These are phyloP conservation scores for Micractinium conductrix DNA, from an alignment of 139 green algal species.

Conservation along the genomic window DNA sequence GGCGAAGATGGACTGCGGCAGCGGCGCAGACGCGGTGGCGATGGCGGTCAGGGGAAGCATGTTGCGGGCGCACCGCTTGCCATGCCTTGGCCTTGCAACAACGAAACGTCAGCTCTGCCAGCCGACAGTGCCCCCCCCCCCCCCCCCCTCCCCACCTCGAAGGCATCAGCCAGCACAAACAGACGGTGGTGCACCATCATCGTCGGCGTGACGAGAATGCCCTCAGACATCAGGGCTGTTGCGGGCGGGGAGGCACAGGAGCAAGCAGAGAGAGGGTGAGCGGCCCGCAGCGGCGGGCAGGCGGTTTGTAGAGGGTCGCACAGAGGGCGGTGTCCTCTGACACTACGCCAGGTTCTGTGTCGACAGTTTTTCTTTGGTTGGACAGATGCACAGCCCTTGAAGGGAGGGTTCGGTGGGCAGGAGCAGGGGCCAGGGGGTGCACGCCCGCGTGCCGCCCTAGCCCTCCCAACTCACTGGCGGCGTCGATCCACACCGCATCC, in stretches of 20 bases:
- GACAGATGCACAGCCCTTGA: no score
- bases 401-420: no score
- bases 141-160: slow-evolving; percentile 1
- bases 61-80: no score
- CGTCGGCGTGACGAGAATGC: slow-evolving; percentile 38
- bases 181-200: slow-evolving; percentile 50
- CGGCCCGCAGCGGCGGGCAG: background rate
- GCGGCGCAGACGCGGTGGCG: background rate
- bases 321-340: background rate
- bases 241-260: no score
- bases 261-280: background rate
- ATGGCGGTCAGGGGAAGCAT: background rate
- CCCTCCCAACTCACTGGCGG: slow-evolving; percentile 18
- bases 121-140: background rate
- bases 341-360: no score
- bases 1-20: slow-evolving; percentile 27
- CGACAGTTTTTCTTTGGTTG: no score
- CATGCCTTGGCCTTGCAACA: background rate
- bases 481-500: slow-evolving; percentile 48
- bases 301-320: background rate
- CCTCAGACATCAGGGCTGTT: slow-evolving; percentile 45
- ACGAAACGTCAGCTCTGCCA: background rate
- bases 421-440: no score
- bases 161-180: slow-evolving; percentile 30
- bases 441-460: no score